These are phyloP conservation scores for Jatropha podagrica DNA, from an alignment of 441 rosid genomes.

Conservation along the genomic window DNA sequence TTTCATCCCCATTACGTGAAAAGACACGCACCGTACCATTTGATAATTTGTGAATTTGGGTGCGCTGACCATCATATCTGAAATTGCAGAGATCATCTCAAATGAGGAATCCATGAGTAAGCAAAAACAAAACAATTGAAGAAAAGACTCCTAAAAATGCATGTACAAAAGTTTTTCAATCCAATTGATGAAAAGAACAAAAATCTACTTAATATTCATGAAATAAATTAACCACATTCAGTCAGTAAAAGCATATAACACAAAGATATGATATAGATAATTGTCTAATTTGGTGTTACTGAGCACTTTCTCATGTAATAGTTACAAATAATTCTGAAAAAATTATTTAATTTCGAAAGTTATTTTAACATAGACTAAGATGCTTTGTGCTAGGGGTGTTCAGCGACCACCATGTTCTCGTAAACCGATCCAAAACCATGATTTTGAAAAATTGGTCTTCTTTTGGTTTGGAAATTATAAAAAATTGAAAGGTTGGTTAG, in stretches of 20 bases:
- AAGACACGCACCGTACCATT: conserved; percentile 64
- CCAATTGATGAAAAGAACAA: conserved; percentile 8
- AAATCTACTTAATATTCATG: neutral
- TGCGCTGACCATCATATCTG: conserved; percentile 96
- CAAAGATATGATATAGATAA: neutral
- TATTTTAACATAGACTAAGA: too few relatives aligned
- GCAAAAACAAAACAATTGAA: conserved; percentile 2
- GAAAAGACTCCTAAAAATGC: neutral
- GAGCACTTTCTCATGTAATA: neutral
- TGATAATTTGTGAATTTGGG: conserved; percentile 73
- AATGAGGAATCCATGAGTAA: conserved; percentile 11
- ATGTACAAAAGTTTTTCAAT: neutral
- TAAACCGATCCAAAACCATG: too few relatives aligned
- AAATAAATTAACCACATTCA: neutral
- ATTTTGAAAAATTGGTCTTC: too few relatives aligned
- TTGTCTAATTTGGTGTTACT: neutral
- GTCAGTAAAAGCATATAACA: neutral
- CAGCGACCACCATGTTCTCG: too few relatives aligned
- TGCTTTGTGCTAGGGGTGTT: too few relatives aligned
- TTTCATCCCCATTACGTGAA: conserved; percentile 90
- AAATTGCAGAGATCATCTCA: conserved; percentile 21
- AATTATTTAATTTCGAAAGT: neutral
- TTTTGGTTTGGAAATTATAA: too few relatives aligned
- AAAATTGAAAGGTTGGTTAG: too few relatives aligned
- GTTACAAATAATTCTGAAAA: neutral